Evolutionary conservation across 768 basidiomycete genomes (phyloP).

Genomic region (Rhodotorula taiwanensis): DNA sequence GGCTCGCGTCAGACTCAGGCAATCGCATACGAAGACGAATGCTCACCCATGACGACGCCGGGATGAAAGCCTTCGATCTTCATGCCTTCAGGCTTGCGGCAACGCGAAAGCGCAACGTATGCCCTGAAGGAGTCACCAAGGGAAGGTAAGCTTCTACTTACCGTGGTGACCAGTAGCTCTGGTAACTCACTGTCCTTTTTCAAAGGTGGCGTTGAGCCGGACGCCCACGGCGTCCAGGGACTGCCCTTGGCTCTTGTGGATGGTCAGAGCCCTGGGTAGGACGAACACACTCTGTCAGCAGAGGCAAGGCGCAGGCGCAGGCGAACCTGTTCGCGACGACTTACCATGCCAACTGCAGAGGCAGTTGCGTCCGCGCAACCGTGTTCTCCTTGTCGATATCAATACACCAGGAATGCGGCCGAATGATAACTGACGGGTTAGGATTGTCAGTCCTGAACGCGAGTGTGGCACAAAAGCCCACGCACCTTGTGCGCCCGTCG

Average conservation of each 20-base stretch:
- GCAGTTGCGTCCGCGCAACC: conserved; percentile 64
- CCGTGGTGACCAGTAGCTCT: rapidly evolving
- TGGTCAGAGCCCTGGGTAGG: conserved; percentile 42
- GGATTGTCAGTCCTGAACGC: background rate
- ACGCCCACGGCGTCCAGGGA: conserved; percentile 90
- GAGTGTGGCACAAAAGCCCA: no score
- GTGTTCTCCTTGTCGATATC: conserved; percentile 31
- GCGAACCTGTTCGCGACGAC: no score
- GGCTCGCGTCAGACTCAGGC: no score
- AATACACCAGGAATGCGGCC: conserved; percentile 23
- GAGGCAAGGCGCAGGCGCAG: no score
- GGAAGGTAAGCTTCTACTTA: background rate
- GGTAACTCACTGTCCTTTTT: conserved; percentile 43
- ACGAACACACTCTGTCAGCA: no score
- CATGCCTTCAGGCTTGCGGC: conserved; percentile 27
- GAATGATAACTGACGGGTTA: conserved; percentile 1
- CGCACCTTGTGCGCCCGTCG: conserved; percentile 21
- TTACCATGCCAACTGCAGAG: conserved; percentile 82
- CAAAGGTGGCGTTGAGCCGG: conserved; percentile 81
- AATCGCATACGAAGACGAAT: background rate
- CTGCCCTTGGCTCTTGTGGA: conserved; percentile 95
- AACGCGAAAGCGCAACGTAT: conserved; percentile 33
- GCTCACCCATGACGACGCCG: conserved; percentile 27
- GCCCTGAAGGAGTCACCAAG: background rate
- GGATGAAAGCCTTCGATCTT: conserved; percentile 30